Percentiles rank a stretch among this genome's conserved stretches.
Conservation (phyloP, 2,329 filamentous ascomycete genomes). For the Alternaria panax region DNA sequence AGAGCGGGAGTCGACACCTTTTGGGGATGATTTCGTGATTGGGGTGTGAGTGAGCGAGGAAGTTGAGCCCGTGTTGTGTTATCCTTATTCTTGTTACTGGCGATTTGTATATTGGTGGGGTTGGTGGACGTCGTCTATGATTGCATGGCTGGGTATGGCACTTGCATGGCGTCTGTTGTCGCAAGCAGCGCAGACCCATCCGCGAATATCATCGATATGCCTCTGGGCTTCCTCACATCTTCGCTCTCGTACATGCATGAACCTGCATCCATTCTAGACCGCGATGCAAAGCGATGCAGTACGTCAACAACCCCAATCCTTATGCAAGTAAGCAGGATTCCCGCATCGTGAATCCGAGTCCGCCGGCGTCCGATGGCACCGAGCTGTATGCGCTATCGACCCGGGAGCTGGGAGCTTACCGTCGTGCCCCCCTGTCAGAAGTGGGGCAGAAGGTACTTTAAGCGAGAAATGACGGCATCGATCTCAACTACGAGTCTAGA, state of each 20-base stretch:
- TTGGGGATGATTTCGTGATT: slow-evolving; percentile 1
- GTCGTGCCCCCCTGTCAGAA: slow-evolving; percentile 3
- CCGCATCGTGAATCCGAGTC: not conserved
- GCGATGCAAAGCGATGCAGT: not conserved
- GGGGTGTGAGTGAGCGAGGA: not conserved
- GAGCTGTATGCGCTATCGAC: not conserved
- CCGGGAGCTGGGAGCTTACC: not conserved
- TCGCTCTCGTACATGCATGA: no score
- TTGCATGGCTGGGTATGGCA: not conserved
- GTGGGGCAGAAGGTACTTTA: no score
- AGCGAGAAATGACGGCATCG: slow-evolving; percentile 37
- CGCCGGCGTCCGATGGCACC: slow-evolving; percentile 11
- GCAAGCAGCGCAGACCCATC: not conserved
- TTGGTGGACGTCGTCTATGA: not conserved
- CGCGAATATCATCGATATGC: not conserved
- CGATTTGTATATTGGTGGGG: slow-evolving; percentile 8
- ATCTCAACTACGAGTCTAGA: slow-evolving; percentile 34
- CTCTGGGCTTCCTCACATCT: not conserved
- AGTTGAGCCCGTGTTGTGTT: not conserved
- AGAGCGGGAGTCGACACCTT: slow-evolving; percentile 22
- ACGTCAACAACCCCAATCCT: not conserved
- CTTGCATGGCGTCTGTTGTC: slow-evolving; percentile 9
- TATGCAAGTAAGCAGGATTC: slow-evolving; percentile 6
- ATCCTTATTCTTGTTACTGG: slow-evolving; percentile 2
- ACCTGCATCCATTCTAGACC: not conserved